A percentile compares a stretch with the other conserved stretches of the same genome.
Evolutionary conservation across 148 eudicot genomes (phyloP).

Genomic region (Camellia sinensis): DNA sequence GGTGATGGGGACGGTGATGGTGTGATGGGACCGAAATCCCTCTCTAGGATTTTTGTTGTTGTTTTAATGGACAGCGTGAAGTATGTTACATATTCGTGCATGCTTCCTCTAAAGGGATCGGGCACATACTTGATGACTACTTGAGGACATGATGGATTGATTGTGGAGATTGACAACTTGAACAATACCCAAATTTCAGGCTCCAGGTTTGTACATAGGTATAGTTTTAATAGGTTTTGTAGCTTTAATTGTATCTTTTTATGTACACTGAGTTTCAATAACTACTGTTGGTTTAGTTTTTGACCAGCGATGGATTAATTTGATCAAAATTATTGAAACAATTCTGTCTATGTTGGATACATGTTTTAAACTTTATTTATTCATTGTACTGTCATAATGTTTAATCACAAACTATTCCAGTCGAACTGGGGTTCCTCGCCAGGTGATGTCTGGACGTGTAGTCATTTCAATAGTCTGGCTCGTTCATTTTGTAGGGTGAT

Average conservation of each 20-base stretch:
- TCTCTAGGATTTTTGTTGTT: constrained; percentile 83
- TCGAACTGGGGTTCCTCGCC: too few relatives aligned
- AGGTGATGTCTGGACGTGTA: too few relatives aligned
- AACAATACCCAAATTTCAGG: constrained; percentile 7
- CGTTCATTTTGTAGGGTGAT: too few relatives aligned
- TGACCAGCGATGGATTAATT: too few relatives aligned
- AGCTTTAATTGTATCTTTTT: not conserved
- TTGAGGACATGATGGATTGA: constrained; percentile 22
- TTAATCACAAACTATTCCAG: too few relatives aligned
- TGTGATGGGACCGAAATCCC: constrained; percentile 63
- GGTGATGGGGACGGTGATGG: constrained; percentile 68
- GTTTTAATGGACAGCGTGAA: constrained; percentile 91
- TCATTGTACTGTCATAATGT: too few relatives aligned
- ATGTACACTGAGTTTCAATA: not conserved
- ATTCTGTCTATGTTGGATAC: too few relatives aligned
- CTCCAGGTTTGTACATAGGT: constrained; percentile 54
- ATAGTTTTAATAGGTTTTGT: not conserved
- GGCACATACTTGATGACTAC: constrained; percentile 61
- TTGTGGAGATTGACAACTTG: not conserved
- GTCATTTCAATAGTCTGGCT: too few relatives aligned
- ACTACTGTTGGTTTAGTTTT: too few relatives aligned
- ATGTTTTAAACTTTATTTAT: too few relatives aligned
- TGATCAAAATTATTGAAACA: too few relatives aligned
- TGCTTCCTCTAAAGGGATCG: constrained; percentile 74
- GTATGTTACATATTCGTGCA: constrained; percentile 96